A percentile compares a stretch with the other conserved stretches of the same genome.
phyloP scores from a whole-genome alignment of 176 grass and related monocot species.

The Coix lacrymajobi region DNA sequence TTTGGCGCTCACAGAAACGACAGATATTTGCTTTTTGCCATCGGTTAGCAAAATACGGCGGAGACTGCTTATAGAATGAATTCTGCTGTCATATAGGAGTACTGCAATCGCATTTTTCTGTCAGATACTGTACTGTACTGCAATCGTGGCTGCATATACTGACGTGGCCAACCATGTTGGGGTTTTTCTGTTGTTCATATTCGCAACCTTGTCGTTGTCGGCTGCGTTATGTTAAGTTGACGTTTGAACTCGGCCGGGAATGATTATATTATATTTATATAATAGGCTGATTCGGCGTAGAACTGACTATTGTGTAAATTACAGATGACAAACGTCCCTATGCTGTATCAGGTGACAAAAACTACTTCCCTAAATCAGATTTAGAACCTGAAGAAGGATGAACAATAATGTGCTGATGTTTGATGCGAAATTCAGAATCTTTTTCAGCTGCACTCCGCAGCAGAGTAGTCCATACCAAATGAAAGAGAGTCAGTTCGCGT shows the following conservation, averaged over 20 bases:
- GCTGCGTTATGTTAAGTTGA: not conserved
- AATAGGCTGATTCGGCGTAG: not conserved
- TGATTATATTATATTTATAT: not conserved
- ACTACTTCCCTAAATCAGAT: not conserved
- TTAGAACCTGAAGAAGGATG: not conserved
- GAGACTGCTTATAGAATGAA: not conserved
- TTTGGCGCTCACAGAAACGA: not conserved
- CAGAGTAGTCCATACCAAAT: not conserved
- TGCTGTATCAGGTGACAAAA: not conserved
- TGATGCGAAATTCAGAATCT: not conserved
- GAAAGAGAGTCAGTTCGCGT: too few species aligned
- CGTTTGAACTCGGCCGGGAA: not conserved
- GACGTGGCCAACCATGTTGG: not conserved
- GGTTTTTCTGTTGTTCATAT: not conserved
- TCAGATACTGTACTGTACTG: not conserved
- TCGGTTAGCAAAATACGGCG: not conserved
- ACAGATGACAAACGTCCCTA: not conserved
- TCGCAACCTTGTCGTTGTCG: not conserved
- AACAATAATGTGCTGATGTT: not conserved
- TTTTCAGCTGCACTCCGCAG: not conserved
- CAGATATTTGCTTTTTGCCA: slow-evolving; percentile 3
- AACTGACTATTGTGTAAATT: not conserved
- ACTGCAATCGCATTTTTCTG: not conserved
- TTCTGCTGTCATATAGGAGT: not conserved
- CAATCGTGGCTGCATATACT: not conserved